Evolutionary conservation across 345 rosid genomes (phyloP), one percentile per base, ranked within the genome.

Genomic region (Moricandia arvensis): DNA sequence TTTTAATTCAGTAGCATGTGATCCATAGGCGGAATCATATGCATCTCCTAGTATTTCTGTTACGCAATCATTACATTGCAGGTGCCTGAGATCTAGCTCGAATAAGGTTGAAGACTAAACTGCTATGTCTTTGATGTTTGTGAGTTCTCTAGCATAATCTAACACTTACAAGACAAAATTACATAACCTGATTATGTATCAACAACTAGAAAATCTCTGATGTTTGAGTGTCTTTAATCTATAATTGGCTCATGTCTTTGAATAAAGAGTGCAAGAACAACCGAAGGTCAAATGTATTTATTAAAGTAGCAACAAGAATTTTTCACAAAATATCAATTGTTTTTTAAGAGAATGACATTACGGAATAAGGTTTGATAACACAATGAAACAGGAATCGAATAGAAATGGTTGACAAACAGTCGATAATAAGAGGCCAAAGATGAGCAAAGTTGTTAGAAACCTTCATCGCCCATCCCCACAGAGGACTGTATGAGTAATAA

Each of bases 381-480:
- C 57, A 24, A 15, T 21, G 9, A 54, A 63, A 69, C 70, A 76
- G 38, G 11, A 21, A 33, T 21, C 4, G 6, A 31, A 43, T n/a
- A 30, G 10, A 47, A 47, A 68, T 47, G 53, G 18, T 47, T 47
- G 53, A n/a, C n/a, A 43, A 34, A 13, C 34, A 57, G 35, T 58
- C 15, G 8, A 49, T 11, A 8, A 3, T 16, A 11, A 13, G n/a
- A 75, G 27, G 54, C 73, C 13, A 75, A 54, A 74, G 35, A 53
- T 27, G 15, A 53, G 29, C 7, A 26, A 58, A 45, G 31, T 13
- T 35, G 62, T 49, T 34, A 24, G 35, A 49, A 71, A 71, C 64
- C 66, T 72, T 78, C 81, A 78, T 66, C 81, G 63, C 10, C 81
- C 81, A 59, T 18, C 53, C 69, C 77, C 77, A 4, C 60, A 37